Evolutionary conservation across 2,329 filamentous ascomycete species (phyloP), one percentile per base, ranked within the genome.

Genomic region (Ophiostoma sp.): DNA sequence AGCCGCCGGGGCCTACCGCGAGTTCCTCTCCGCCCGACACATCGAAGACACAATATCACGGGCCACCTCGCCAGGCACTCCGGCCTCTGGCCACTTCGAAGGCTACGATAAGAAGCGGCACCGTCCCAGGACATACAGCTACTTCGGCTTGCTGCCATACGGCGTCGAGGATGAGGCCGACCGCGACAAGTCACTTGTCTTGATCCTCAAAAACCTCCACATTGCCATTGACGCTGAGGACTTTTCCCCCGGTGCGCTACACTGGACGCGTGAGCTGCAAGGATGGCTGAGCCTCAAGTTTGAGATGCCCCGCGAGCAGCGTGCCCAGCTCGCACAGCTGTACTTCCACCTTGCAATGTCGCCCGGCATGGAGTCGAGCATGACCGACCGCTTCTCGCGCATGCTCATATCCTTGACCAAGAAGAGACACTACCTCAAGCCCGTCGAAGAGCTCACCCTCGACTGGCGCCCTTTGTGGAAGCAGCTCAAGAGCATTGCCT

Each of bases 251-350:
- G 95, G 95, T 45, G 95, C 94, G 41, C 84, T 97, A 70, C 94
- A 99, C 79, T 99, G 95, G 95, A 97, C 95, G 16, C 88, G 94
- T 73, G 95, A 99, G 84, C 88, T 99, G 64, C 88, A 93, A 76
- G 92, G 90, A 78, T 99, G 96, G 95, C 84, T 99, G 73, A 91
- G 90, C 67, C 87, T 99, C 78, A 99, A 99, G 83, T 99, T 99
- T 76, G 94, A 99, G 80, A 92, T 97, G 76, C 92, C 92, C 64
- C 87, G 91, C 74, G 89, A 90, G 76, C 88, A 93, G 73, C 86
- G 96, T 69, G 88, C 93, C 65, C 92, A 87, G 78, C 85, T 99
- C 42, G 91, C 95, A 42, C 91, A 89, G 79, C 84, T 99, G 49
- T 99, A 97, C 80, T 99, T 97, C 79, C 93, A 97, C 79, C 89